phyloP scores from a whole-genome alignment of 73 alveolate genomes.

The Paramecium tetraurelia region DNA sequence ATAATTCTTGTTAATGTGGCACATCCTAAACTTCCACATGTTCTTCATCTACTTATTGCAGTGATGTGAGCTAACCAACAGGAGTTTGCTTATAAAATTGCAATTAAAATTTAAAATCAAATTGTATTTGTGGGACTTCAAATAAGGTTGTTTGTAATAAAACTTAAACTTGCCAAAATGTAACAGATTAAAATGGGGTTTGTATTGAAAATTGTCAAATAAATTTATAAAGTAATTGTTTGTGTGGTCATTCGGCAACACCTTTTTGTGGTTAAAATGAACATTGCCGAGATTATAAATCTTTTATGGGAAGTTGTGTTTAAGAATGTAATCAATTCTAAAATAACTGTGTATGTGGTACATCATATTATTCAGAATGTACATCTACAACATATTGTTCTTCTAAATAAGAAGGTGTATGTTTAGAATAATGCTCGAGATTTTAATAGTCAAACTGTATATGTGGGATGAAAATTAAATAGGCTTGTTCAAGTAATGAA shows the following conservation, averaged over 20 bases:
- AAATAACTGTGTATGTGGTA: background rate
- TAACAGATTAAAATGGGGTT: background rate
- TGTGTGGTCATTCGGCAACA: background rate
- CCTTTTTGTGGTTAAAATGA: background rate
- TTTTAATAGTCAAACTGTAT: background rate
- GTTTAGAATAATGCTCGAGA: background rate
- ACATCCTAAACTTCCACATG: background rate
- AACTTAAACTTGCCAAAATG: background rate
- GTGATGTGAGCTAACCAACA: background rate
- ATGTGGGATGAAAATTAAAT: background rate
- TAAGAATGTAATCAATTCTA: background rate
- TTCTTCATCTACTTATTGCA: background rate
- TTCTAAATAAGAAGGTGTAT: background rate
- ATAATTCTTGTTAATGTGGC: background rate
- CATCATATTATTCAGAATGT: background rate
- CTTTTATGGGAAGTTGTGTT: background rate
- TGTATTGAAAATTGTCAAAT: background rate
- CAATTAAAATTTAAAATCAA: background rate
- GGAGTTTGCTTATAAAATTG: background rate
- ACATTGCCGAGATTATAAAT: background rate
- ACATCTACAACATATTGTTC: background rate
- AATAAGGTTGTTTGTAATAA: background rate
- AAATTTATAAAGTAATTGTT: background rate
- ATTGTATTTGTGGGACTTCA: background rate
- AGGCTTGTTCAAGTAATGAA: background rate